Evolutionary conservation across 495 filamentous ascomycete genomes (phyloP).

Genomic region (Margaritispora aquatica): DNA sequence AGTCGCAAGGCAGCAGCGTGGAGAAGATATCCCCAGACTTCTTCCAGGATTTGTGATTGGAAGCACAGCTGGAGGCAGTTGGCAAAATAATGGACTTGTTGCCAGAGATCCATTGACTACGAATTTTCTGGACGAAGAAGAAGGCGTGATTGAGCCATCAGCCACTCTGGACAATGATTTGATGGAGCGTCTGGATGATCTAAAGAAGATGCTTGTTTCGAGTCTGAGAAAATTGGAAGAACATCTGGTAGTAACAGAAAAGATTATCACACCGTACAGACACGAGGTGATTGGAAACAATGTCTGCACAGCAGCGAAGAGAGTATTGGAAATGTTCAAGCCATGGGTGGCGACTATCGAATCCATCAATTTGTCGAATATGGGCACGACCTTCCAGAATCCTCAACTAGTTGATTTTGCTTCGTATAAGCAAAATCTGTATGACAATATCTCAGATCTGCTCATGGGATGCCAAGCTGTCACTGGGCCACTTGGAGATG

Average conservation of each 20-base stretch:
- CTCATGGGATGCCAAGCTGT: conserved; percentile 80
- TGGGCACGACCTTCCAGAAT: conserved; percentile 70
- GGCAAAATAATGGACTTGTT: conserved; percentile 84
- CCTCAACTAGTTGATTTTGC: conserved; percentile 84
- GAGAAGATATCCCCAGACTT: conserved; percentile 81
- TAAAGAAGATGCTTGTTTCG: conserved; percentile 70
- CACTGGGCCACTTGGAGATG: conserved; percentile 82
- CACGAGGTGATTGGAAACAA: conserved; percentile 70
- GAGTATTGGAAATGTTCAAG: conserved; percentile 77
- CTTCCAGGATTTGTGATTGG: conserved; percentile 87
- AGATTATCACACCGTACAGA: conserved; percentile 62
- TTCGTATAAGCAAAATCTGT: conserved; percentile 83
- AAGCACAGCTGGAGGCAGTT: conserved; percentile 75
- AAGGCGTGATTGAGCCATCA: conserved; percentile 65
- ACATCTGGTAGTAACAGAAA: conserved; percentile 66
- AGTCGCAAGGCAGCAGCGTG: conserved; percentile 84
- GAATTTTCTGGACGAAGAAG: conserved; percentile 82
- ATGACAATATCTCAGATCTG: conserved; percentile 88
- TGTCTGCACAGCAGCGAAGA: conserved; percentile 65
- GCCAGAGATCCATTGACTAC: conserved; percentile 60
- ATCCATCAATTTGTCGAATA: conserved; percentile 73
- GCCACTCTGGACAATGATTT: conserved; percentile 66
- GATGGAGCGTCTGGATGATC: conserved; percentile 77
- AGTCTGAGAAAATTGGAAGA: conserved; percentile 83
- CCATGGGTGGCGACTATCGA: conserved; percentile 84